A percentile compares a stretch with the other conserved stretches of the same genome.
Conservation (phyloP, 1,139 yeast species). For the Magnusiomyces clavatus region DNA sequence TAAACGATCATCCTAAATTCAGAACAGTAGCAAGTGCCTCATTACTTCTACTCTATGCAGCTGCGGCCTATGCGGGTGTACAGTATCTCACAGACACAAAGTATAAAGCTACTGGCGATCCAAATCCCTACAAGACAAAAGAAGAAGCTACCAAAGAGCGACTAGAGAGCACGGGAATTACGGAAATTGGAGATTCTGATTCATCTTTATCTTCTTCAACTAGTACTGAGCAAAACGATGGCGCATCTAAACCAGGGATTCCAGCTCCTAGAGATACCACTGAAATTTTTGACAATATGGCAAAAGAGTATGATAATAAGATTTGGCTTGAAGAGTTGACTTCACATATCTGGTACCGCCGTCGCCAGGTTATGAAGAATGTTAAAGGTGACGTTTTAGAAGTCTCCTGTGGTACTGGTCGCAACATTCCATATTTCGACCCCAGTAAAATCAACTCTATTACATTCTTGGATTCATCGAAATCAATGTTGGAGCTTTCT, state of each 20-base stretch:
- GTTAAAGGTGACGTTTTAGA: constrained; percentile 84
- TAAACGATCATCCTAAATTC: constrained; percentile 19
- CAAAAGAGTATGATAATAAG: constrained; percentile 72
- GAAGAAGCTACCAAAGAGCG: constrained; percentile 18
- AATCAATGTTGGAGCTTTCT: constrained; percentile 79
- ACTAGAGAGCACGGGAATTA: constrained; percentile 10
- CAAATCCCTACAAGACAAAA: constrained; percentile 27
- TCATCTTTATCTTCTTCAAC: constrained; percentile 1
- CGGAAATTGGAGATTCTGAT: constrained; percentile 8
- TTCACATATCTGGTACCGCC: constrained; percentile 71
- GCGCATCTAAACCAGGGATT: constrained; percentile 9
- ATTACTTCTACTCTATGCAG: constrained; percentile 24
- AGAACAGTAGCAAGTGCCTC: constrained; percentile 15
- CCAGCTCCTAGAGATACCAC: constrained; percentile 77
- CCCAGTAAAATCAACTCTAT: constrained; percentile 56
- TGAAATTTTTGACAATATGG: constrained; percentile 68
- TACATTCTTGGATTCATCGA: constrained; percentile 79
- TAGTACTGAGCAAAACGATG: background rate
- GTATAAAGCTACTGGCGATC: constrained; percentile 32
- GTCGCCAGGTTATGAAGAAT: constrained; percentile 77
- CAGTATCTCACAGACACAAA: constrained; percentile 32
- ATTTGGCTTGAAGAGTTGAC: constrained; percentile 82
- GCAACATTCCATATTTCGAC: constrained; percentile 72
- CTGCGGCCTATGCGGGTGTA: constrained; percentile 26
- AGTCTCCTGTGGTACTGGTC: constrained; percentile 93